These are phyloP conservation scores for Batkoa obscura DNA, from an alignment of 371 early-diverging fungal species.

Conservation along the genomic window DNA sequence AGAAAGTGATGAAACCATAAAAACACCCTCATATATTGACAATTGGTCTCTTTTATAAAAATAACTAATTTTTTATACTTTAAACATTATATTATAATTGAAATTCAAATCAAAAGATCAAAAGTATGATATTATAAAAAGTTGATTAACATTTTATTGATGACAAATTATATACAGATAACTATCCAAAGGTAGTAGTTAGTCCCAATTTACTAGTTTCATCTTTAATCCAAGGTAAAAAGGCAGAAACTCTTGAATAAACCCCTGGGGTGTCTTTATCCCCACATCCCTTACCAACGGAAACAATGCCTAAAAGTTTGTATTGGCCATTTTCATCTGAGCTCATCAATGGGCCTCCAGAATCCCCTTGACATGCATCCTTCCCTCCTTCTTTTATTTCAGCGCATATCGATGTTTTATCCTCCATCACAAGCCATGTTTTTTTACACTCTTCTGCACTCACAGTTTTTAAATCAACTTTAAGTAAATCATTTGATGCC, in stretches of 20 bases:
- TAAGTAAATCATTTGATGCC: neutral
- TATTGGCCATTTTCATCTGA: neutral
- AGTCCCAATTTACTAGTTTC: neutral
- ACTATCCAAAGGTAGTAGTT: too few relatives aligned
- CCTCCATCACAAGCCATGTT: neutral
- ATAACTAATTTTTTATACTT: too few relatives aligned
- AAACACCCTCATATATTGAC: too few relatives aligned
- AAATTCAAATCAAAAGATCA: too few relatives aligned
- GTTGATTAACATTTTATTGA: too few relatives aligned
- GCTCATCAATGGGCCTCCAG: neutral
- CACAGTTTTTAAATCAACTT: neutral
- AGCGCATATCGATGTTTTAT: neutral
- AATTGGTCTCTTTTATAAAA: too few relatives aligned
- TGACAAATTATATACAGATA: too few relatives aligned
- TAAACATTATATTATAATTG: too few relatives aligned
- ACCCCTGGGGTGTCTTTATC: neutral
- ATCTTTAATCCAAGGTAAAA: neutral
- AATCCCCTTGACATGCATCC: neutral
- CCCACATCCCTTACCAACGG: neutral
- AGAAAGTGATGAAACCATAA: too few relatives aligned
- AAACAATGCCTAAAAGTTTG: constrained; percentile 10
- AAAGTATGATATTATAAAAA: too few relatives aligned
- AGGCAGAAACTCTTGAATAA: neutral
- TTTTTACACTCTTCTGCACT: neutral
- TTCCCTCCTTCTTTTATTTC: neutral